Conservation (phyloP, 352 stramenopile species). For the Phytophthora pistaciae region DNA sequence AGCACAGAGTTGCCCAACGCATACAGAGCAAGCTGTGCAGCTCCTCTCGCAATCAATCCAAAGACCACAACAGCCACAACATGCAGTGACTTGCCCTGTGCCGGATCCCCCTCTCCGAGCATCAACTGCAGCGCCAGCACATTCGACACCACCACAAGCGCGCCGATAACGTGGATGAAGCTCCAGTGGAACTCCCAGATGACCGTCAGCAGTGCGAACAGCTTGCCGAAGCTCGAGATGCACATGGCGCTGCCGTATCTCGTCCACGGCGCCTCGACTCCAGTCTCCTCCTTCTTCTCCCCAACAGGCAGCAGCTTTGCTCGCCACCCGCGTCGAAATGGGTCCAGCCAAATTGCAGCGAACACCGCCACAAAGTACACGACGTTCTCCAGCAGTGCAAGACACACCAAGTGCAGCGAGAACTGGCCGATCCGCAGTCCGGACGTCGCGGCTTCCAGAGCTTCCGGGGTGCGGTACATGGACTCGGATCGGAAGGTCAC, state of each 20-base stretch:
- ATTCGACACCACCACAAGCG: constrained; percentile 79
- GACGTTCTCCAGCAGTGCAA: constrained; percentile 79
- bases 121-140: constrained; percentile 77
- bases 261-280: constrained; percentile 22
- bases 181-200: constrained; percentile 91
- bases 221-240: constrained; percentile 86
- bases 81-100: constrained; percentile 37
- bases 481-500: constrained; percentile 67
- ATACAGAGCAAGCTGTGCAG: constrained; percentile 68
- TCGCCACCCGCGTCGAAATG: constrained; percentile 61
- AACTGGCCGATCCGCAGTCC: constrained; percentile 77
- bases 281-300: constrained; percentile 6
- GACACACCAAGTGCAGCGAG: constrained; percentile 77
- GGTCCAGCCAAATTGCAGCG: constrained; percentile 58
- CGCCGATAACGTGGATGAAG: constrained; percentile 84
- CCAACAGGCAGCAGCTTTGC: constrained; percentile 32
- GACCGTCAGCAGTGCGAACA: constrained; percentile 85
- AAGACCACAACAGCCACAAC: constrained; percentile 52
- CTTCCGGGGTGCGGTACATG: constrained; percentile 50
- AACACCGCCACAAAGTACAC: constrained; percentile 67
- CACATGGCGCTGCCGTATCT: constrained; percentile 73
- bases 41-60: constrained; percentile 50
- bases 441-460: constrained; percentile 47
- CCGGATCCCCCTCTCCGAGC: constrained; percentile 56
- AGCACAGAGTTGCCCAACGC: constrained; percentile 75